phyloP scores from a whole-genome alignment of 441 rosid species.

The Erysimum cheiri region DNA sequence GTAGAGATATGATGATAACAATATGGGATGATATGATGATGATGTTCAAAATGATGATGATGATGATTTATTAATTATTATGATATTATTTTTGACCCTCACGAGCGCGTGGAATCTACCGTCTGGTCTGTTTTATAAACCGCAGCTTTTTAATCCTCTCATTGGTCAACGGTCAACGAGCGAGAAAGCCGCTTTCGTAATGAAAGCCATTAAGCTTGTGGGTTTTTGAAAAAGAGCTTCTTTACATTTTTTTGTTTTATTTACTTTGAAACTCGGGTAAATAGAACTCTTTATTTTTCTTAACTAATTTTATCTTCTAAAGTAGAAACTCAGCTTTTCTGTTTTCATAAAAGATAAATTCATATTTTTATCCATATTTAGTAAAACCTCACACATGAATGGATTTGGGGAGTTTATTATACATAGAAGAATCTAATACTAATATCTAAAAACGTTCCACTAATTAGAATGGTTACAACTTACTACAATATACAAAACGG shows the following conservation, averaged over 20 bases:
- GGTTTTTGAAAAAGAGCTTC: constrained; percentile 35
- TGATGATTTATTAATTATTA: constrained; percentile 39
- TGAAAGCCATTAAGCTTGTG: constrained; percentile 41
- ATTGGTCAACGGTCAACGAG: constrained; percentile 63
- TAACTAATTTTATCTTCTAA: not conserved
- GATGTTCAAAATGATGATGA: constrained; percentile 46
- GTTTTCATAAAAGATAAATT: not conserved
- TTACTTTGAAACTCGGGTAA: not conserved
- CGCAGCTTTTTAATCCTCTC: constrained; percentile 29
- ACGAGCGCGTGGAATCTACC: constrained; percentile 51
- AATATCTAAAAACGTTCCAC: constrained; percentile 22
- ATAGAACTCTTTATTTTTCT: not conserved
- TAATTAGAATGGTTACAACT: constrained; percentile 23
- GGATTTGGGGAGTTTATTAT: not conserved
- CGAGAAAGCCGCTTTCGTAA: constrained; percentile 63
- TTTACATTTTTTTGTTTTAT: not conserved
- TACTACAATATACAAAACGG: constrained; percentile 30
- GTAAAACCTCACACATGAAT: not conserved
- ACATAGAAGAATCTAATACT: not conserved
- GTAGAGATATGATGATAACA: constrained; percentile 40
- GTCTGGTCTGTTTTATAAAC: constrained; percentile 34
- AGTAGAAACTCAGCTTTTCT: constrained; percentile 1
- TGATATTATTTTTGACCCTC: constrained; percentile 7
- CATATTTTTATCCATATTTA: not conserved
- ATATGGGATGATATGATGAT: constrained; percentile 44